Percentiles rank a stretch among this genome's conserved stretches.
These are phyloP conservation scores for Xylaria intraflava DNA, from an alignment of 495 filamentous ascomycete species.

Conservation along the genomic window DNA sequence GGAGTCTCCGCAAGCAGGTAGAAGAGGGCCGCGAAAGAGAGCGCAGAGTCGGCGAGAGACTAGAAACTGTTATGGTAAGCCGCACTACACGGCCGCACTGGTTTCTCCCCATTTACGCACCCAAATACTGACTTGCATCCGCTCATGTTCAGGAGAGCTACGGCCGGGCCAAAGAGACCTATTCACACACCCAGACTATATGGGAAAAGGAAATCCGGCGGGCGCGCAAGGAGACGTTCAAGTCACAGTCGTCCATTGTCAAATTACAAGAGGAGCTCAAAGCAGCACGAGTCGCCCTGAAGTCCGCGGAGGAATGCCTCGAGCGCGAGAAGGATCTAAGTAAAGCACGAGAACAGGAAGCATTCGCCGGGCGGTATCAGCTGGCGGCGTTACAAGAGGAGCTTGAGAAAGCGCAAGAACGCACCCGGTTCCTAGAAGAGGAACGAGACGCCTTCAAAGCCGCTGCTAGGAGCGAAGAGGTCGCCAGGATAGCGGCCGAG, in stretches of 20 bases:
- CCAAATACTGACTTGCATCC: background rate
- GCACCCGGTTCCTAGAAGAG: conserved; percentile 60
- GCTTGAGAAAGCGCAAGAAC: conserved; percentile 55
- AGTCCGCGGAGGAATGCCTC: conserved; percentile 33
- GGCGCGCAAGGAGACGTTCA: conserved; percentile 79
- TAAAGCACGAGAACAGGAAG: conserved; percentile 61
- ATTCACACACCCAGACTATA: conserved; percentile 61
- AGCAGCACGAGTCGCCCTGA: conserved; percentile 47
- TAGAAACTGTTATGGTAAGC: conserved; percentile 68
- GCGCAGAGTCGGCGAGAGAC: conserved; percentile 64
- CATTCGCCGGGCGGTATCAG: conserved; percentile 66
- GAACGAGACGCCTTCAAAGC: conserved; percentile 62
- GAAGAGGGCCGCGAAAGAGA: conserved; percentile 69
- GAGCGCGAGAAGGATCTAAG: conserved; percentile 43
- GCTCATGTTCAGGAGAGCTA: conserved; percentile 57
- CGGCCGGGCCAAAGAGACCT: conserved; percentile 65
- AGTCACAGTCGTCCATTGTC: conserved; percentile 65
- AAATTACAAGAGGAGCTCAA: conserved; percentile 82
- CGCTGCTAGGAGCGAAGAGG: conserved; percentile 50
- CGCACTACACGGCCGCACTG: background rate
- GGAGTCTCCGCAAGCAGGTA: conserved; percentile 46
- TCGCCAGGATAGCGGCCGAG: conserved; percentile 58
- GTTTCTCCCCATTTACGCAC: background rate
- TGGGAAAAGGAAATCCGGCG: conserved; percentile 83
- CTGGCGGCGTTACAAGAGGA: conserved; percentile 70